Conservation (phyloP, 148 eudicot genomes). For the Persicaria maculosa region DNA sequence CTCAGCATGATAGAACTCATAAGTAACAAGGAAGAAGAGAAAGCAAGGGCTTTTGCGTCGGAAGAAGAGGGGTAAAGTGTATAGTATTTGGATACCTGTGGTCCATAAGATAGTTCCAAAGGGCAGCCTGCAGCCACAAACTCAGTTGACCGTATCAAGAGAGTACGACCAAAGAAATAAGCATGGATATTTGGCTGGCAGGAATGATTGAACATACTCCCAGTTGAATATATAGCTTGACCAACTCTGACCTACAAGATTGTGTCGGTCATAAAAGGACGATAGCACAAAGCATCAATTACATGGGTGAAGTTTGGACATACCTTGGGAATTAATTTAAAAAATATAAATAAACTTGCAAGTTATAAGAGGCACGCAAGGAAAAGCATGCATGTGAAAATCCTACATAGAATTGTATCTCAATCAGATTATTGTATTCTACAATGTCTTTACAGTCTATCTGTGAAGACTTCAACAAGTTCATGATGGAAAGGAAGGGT, state of each 20-base stretch:
- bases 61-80: not conserved
- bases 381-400: not conserved
- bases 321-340: not conserved
- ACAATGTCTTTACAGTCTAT: not conserved
- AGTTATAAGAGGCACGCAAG: not conserved
- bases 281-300: not conserved
- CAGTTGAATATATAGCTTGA: constrained; percentile 73
- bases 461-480: not conserved
- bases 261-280: constrained; percentile 2
- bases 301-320: not conserved
- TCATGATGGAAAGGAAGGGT: not conserved
- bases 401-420: not conserved
- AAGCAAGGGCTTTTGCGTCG: not conserved
- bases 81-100: constrained; percentile 52
- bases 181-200: constrained; percentile 85
- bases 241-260: constrained; percentile 63
- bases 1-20: not conserved
- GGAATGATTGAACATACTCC: constrained; percentile 91
- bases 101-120: constrained; percentile 89
- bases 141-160: constrained; percentile 67
- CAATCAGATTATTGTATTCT: not conserved
- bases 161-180: constrained; percentile 77
- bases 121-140: constrained; percentile 41
- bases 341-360: not conserved
- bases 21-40: not conserved